A percentile compares a stretch with the other conserved stretches of the same genome.
These are phyloP conservation scores for Ophiostoma angusticollis DNA, from an alignment of 2,329 filamentous ascomycete species.

Conservation along the genomic window DNA sequence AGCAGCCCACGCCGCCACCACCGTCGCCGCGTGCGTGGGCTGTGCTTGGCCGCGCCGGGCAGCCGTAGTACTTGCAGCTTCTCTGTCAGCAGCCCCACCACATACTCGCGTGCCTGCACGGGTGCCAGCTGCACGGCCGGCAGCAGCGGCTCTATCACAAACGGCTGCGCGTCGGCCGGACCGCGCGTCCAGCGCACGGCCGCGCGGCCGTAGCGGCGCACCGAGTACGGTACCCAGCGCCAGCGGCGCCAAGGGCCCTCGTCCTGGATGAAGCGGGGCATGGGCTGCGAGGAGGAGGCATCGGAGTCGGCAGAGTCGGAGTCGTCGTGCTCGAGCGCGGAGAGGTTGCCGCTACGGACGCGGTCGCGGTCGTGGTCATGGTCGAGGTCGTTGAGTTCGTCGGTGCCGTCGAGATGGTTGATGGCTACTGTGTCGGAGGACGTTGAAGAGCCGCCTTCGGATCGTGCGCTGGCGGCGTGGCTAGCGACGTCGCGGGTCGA, in stretches of 20 bases:
- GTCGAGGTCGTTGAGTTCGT: slow-evolving; percentile 23
- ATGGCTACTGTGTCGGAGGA: slow-evolving; percentile 9
- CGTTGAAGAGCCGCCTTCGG: slow-evolving; percentile 11
- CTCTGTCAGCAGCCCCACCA: no score
- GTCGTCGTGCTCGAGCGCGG: slow-evolving; percentile 33
- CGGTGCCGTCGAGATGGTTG: slow-evolving; percentile 6
- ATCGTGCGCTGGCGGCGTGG: background rate
- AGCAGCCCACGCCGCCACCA: slow-evolving; percentile 48
- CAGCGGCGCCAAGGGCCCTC: slow-evolving; percentile 36
- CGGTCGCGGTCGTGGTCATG: no score
- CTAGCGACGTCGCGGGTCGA: slow-evolving; percentile 1
- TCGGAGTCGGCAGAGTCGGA: slow-evolving; percentile 21
- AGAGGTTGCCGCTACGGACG: slow-evolving; percentile 28
- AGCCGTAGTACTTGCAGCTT: no score
- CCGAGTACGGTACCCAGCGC: slow-evolving; percentile 46
- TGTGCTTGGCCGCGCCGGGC: slow-evolving; percentile 26
- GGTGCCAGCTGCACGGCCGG: slow-evolving; percentile 56
- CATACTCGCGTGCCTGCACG: slow-evolving; percentile 46
- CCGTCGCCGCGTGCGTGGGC: slow-evolving; percentile 17
- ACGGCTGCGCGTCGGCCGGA: slow-evolving; percentile 37
- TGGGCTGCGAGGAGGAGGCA: no score
- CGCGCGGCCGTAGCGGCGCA: slow-evolving; percentile 32
- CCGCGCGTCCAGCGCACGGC: slow-evolving; percentile 40
- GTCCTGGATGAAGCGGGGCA: slow-evolving; percentile 49
- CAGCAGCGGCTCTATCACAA: slow-evolving; percentile 46